Percentiles rank a stretch among this genome's conserved stretches.
Conservation (phyloP, 805 yeast species). For the Saturnispora besseyi region DNA sequence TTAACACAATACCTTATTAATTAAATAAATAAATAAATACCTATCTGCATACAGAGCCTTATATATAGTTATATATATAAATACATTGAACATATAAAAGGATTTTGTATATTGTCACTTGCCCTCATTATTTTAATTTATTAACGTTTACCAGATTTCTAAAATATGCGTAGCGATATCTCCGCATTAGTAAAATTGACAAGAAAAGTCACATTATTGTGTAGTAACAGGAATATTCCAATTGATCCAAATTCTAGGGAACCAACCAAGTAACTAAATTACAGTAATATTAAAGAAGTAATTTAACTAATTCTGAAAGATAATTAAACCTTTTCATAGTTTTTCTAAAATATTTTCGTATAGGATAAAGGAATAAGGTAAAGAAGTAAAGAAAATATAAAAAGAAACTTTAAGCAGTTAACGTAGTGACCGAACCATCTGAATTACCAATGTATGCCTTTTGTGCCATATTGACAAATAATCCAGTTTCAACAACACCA, state of each 20-base stretch:
- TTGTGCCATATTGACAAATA: conserved; percentile 65
- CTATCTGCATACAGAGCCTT: background rate
- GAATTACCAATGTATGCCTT: conserved; percentile 87
- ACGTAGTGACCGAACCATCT: conserved; percentile 42
- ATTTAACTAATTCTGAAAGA: no score
- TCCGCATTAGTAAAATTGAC: no score
- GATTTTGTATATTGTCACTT: no score
- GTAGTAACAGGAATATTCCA: no score
- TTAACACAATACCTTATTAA: background rate
- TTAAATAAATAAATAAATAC: background rate
- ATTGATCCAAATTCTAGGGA: no score
- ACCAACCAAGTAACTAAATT: no score
- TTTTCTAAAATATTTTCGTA: background rate
- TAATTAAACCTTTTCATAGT: no score
- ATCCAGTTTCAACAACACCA: conserved; percentile 95
- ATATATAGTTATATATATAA: background rate
- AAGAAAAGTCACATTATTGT: no score
- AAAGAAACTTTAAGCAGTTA: conserved; percentile 29
- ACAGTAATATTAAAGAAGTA: no score
- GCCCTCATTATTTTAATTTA: no score
- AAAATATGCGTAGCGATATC: no score
- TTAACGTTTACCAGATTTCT: no score
- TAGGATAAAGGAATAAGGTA: background rate
- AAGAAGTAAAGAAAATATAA: background rate
- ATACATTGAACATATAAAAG: background rate